Evolutionary conservation across 2,329 filamentous ascomycete species (phyloP).

Genomic region (Byssoonygena ceratinophila): DNA sequence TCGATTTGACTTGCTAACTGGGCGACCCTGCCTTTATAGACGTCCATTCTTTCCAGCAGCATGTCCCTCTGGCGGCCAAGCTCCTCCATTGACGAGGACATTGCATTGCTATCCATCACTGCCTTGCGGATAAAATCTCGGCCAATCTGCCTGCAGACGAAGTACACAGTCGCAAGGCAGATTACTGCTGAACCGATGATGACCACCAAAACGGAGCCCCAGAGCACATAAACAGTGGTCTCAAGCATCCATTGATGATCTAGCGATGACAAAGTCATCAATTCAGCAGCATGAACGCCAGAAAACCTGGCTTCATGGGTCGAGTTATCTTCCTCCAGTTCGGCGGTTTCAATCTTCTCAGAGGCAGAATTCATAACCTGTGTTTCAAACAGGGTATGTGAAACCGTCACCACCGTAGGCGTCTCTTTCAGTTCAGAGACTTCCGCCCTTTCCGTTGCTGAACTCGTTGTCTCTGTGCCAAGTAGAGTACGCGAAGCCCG

Average conservation of each 20-base stretch:
- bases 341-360: background rate
- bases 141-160: background rate
- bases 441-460: background rate
- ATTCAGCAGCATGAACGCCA: background rate
- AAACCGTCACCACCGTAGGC: background rate
- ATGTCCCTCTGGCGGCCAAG: background rate
- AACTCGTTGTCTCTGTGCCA: background rate
- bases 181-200: conserved; percentile 3
- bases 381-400: background rate
- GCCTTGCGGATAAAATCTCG: background rate
- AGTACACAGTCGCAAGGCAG: background rate
- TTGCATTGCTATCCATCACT: background rate
- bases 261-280: background rate
- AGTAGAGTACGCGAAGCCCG: too few species aligned
- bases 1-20: background rate
- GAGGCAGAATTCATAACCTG: background rate
- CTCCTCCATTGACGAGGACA: conserved; percentile 1
- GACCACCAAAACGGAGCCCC: background rate
- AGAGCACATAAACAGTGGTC: conserved; percentile 1
- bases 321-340: background rate
- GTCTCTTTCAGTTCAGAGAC: background rate
- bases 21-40: background rate
- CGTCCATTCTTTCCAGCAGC: background rate
- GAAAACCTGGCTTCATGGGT: background rate
- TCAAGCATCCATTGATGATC: background rate